Evolutionary conservation across 2,329 filamentous ascomycete genomes (phyloP).

Genomic region (Sclerotinia glacialis): DNA sequence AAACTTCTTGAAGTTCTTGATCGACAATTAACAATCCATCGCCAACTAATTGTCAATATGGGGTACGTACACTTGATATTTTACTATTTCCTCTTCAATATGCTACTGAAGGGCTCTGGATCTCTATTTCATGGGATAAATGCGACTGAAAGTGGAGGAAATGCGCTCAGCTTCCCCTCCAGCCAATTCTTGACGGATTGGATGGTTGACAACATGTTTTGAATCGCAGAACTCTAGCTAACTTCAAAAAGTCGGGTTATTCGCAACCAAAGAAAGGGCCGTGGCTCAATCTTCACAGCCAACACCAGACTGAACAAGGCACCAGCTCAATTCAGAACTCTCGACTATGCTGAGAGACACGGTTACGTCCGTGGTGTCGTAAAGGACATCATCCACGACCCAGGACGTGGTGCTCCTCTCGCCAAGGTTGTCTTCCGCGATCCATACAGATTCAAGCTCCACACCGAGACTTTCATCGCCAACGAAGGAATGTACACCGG

Average conservation of each 20-base stretch:
- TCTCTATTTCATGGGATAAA: background rate
- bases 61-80: conserved; percentile 3
- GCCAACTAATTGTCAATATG: conserved; percentile 19
- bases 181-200: background rate
- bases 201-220: background rate
- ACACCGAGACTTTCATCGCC: conserved; percentile 99
- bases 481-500: conserved; percentile 99
- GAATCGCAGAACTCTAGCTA: conserved; percentile 17
- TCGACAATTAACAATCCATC: conserved; percentile 18
- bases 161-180: background rate
- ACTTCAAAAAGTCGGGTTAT: conserved; percentile 58
- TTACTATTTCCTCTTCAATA: background rate
- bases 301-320: conserved; percentile 91
- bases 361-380: conserved; percentile 97
- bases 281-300: conserved; percentile 74
- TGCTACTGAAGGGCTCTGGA: background rate
- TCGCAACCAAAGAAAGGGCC: conserved; percentile 74
- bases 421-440: conserved; percentile 96
- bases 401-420: conserved; percentile 92
- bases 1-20: conserved; percentile 2
- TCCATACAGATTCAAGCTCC: conserved; percentile 96
- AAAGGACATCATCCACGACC: conserved; percentile 93
- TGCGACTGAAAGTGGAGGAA: background rate
- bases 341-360: conserved; percentile 96
- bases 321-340: conserved; percentile 90